Base-by-base conservation (phyloP, 805 yeast species). In the Ogataea glucozyma region DNA sequence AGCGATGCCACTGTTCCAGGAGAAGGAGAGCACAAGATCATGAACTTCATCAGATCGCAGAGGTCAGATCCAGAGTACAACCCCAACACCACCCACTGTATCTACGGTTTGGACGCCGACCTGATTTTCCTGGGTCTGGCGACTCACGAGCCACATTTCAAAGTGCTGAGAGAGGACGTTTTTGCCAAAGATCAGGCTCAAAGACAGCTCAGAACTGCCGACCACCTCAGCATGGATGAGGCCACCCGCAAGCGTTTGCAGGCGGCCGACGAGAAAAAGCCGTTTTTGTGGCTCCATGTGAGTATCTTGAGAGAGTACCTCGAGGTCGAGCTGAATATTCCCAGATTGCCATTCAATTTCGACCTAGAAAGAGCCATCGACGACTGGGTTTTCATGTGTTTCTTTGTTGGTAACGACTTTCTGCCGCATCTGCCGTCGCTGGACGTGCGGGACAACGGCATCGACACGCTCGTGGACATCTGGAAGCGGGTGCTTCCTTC, bases 381-480 rank as follows among this genome's bases (percentile, higher is more conserved):
- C 61, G 99, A 93, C 66, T 93, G 99, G 99, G 88, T 93, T 12
- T 93, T 93, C 54, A 85, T 93, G 90, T 91, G 98, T 75, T 93
- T 93, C 71, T 93, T 93, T 61, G 95, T 91, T 51, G 99, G 99
- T 65, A 93, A 93, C 61, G 99, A 93, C 79, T 93, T 93, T 74
- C 70, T 93, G 57, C 99, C 99, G 1, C 98, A 91, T 66, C 70
- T 93, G 53, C 98, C 99, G 4, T 82, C 95, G 22, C 74, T 93
- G 42, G 97, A 91, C 57, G 97, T 93, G 31, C 79, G 99, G 54
- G 98, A 93, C 64, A 87, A 88, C 58, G 90, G 97, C 53, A 85
- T 93, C 57, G 97, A 91, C 58, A 71, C 78, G 18, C 67, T 93
- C 41, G 83, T 88, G 10, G 75, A 73, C 29, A 79, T 91, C 36